Conservation (phyloP, 306 rosid species). For the Quercus suber region DNA sequence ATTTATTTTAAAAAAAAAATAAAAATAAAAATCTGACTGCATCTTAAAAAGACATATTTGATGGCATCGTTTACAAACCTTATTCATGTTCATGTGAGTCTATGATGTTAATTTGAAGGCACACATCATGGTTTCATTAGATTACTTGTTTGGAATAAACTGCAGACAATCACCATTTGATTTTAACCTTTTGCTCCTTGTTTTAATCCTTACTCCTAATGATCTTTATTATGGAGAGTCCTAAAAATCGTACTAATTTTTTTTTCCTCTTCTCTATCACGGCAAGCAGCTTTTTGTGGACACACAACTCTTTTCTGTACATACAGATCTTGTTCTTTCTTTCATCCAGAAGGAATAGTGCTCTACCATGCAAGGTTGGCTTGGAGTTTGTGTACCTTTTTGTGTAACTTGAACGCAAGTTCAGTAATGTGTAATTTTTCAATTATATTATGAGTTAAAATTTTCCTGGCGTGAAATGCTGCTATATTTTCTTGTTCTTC, state of each 20-base stretch:
- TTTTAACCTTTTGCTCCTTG: not conserved
- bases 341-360: slow-evolving; percentile 89
- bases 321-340: slow-evolving; percentile 91
- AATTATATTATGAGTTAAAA: slow-evolving; percentile 27
- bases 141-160: not conserved
- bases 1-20: not conserved
- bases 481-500: not conserved
- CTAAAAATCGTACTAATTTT: not conserved
- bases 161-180: not conserved
- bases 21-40: too few species aligned
- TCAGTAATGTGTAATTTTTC: slow-evolving; percentile 42
- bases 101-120: not conserved
- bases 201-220: not conserved
- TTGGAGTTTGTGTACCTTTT: slow-evolving; percentile 6
- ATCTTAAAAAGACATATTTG: not conserved
- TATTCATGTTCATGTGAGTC: not conserved
- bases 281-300: slow-evolving; percentile 77
- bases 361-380: slow-evolving; percentile 10
- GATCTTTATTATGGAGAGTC: not conserved
- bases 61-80: not conserved
- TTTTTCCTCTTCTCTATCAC: slow-evolving; percentile 18
- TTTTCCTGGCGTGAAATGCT: slow-evolving; percentile 19
- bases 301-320: slow-evolving; percentile 92
- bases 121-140: not conserved
- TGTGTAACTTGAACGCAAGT: slow-evolving; percentile 49